Base-by-base conservation (phyloP, 106 monocot species). In the Acanthochlamys bracteata region DNA sequence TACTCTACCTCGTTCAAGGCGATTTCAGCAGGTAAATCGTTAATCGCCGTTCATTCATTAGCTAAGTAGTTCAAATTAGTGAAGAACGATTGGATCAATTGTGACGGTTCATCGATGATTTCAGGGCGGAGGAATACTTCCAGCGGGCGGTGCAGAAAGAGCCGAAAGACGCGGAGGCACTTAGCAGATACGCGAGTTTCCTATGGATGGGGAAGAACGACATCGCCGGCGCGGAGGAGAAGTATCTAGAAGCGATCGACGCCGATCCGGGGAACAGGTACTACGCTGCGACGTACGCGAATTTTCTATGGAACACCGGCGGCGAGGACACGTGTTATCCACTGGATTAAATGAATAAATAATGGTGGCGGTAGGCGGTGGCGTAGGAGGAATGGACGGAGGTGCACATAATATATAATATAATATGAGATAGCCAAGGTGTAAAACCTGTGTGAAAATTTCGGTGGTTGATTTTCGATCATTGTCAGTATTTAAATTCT, bases 261-360 rank as follows among this genome's bases (percentile, higher is more conserved):
- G 86, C 86, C 1, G 93, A 94, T 53, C 93, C 93, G 0, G 66
- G 77, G 7, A 86, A 89, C 79, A 49, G 41, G 12, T 57, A 39
- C 61, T 64, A 84, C 23, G 78, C 89, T 1, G 83, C 86, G 45
- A 77, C 70, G 65, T 94, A 94, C 68, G 93, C 93, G 4, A 83
- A 89, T 27, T 94, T 94, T 72, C 42, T 94, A 40, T 94, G 93
- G 93, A 89, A 73, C 79, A 94, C 89, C 10, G 93, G 89, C 11
- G 93, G 93, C 2, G 86, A 82, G 27, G 93, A 86, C 23, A 94
- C 93, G 16, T 94, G 89, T 65, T 94, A 76, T 61, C 93, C 86
- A 0, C 61, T 83, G 51, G 66, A 71, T 43, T 55, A 55, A 21
- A 33, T 33, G 6, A 33, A 33, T 33, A 33, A 6, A 3, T 33